Base-by-base conservation (phyloP, 2,329 filamentous ascomycete species). In the Trichophyton benhamiae region DNA sequence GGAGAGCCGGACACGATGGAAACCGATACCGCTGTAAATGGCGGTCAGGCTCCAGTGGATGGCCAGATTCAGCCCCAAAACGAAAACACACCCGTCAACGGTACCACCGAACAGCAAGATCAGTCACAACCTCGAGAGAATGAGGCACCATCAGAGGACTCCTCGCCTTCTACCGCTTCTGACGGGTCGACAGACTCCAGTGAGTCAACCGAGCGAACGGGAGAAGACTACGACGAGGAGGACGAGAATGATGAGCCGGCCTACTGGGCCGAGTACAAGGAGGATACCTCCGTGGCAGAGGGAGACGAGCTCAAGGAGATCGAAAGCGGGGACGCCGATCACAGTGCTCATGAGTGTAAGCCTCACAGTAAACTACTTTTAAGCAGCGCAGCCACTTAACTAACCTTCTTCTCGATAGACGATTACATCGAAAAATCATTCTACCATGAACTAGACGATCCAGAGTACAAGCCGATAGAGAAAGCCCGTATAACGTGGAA, bases 281-380 rank as follows among this genome's bases (percentile, higher is more conserved):
- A 86, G 68, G 83, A 86, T 66, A 76, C 71, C 5, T 81, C 80
- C 0, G 69, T 71, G 2, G 82, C 83, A 5, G 79, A 81, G 61
- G 81, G 82, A 65, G 78, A 78, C 8, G 83, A 86, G 72, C 67
- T 84, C 65, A 80, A 79, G 66, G 80, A 81, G 66, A 83, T 85
- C 36, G 78, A 82, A 58, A 60, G 60, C 2, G 71, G 71, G 3
- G 74, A 74, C 58, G 78, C 81, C 60, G 75, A 80, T 60, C 70
- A 74, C 63, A 83, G 78, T 68, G 83, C 82, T n/a, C 67, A 79
- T 53, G 81, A 86, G 65, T 78, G 77, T 76, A 71, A 66, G 74
- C 72, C 62, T 22, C 52, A 38, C 44, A 13, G 33, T 58, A 42
- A 55, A 41, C 38, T 36, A 36, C 66, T 20, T 6, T 8, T 46